Evolutionary conservation across 1,139 yeast genomes (phyloP).

Genomic region (Sugiyamaella neomexicana): DNA sequence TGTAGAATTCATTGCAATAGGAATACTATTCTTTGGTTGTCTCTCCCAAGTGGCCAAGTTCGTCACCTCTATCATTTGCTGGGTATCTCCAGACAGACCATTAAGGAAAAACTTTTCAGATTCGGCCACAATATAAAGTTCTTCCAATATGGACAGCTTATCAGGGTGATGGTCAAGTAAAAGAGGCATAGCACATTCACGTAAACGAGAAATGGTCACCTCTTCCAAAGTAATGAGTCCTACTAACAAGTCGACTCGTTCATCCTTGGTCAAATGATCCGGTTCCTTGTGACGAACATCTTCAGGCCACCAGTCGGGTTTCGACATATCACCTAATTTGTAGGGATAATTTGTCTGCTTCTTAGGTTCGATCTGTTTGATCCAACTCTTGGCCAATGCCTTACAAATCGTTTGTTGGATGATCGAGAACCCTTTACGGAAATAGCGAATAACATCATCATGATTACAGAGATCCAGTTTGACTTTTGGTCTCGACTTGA

Average conservation of each 20-base stretch:
- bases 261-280: conserved; percentile 63
- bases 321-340: conserved; percentile 49
- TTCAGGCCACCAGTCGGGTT: conserved; percentile 74
- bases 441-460: conserved; percentile 6
- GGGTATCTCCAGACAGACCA: neutral
- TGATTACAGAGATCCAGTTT: conserved; percentile 11
- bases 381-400: conserved; percentile 65
- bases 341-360: conserved; percentile 69
- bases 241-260: conserved; percentile 53
- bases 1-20: neutral
- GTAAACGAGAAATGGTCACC: conserved; percentile 37
- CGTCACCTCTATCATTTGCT: conserved; percentile 6
- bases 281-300: conserved; percentile 66
- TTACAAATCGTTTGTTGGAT: conserved; percentile 62
- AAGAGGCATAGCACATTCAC: conserved; percentile 25
- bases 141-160: conserved; percentile 31
- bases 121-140: conserved; percentile 36
- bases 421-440: conserved; percentile 22
- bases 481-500: neutral
- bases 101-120: conserved; percentile 19
- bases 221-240: conserved; percentile 43
- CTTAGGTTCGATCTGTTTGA: conserved; percentile 61
- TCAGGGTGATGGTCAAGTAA: conserved; percentile 4
- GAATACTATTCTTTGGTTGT: conserved; percentile 4
- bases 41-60: conserved; percentile 4